Evolutionary conservation across 306 rosid species (phyloP), one percentile per base, ranked within the genome.

Genomic region (Cyclanthera cordifolia): DNA sequence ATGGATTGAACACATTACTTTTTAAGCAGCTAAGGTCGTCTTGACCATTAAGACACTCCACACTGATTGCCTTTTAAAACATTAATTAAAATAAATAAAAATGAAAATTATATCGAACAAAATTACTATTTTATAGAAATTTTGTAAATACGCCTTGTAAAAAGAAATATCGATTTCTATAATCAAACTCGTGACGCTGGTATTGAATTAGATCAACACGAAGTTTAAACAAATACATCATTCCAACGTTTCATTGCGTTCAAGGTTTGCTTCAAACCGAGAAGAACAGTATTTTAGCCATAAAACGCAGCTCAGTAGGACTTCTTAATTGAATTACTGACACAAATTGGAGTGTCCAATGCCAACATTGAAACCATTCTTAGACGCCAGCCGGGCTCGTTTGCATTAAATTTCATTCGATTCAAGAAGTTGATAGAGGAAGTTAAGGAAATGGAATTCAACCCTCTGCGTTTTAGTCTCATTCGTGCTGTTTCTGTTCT

Each of bases 401-500:
- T 77, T 45, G 13, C 72, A 25, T 0, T 20, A 27, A 67, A 25
- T 9, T 16, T 70, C 3, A 58, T 64, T 13, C 0, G 7, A 21
- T 15, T 84, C 24, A 17, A 25, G 17, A 8, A 17, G 57, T 41
- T 16, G 1, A 71, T 77, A 1, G 72, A 53, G 43, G 69, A 75
- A 72, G 50, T 89, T 0, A 81, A 66, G 72, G 60, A 61, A 10
- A 32, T 89, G 81, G 85, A 86, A 6, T 78, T 89, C 55, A 20
- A 74, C 51, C 16, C 80, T 70, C 70, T 50, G 17, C 69, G 27
- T 6, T 1, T 24, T 1, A 17, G 28, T 8, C 85, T 87, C 54
- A 5, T 11, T 4, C 0, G 16, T 0, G 96, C 89, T 0, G 45
- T 83, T 50, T 2, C n/a, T 6, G 82, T 80, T 15, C 66, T 74